Conservation (phyloP, 139 green algal genomes). For the Nannochloris sp. region DNA sequence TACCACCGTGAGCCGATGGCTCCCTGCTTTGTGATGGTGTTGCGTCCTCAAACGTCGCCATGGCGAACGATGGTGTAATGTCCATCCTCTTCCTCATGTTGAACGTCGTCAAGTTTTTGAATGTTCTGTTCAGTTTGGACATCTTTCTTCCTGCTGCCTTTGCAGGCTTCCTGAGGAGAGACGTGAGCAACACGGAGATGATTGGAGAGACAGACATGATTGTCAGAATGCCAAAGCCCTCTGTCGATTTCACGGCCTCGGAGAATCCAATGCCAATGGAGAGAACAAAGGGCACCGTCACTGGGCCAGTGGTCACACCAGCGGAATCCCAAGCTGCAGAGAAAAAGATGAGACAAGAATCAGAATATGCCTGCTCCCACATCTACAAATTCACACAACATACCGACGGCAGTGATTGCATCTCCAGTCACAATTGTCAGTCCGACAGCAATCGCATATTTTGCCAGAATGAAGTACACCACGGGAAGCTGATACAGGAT, state of each 20-base stretch:
- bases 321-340: constrained; percentile 29
- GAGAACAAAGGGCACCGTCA: constrained; percentile 33
- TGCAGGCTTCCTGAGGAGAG: constrained; percentile 15
- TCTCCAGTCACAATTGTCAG: constrained; percentile 27
- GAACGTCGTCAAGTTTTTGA: not conserved
- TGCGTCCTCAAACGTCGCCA: constrained; percentile 6
- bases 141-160: constrained; percentile 9
- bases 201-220: constrained; percentile 19
- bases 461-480: constrained; percentile 42
- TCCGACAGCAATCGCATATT: constrained; percentile 27
- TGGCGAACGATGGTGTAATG: constrained; percentile 10
- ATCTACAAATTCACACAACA: too few species aligned
- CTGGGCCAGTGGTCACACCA: constrained; percentile 14
- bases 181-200: constrained; percentile 15
- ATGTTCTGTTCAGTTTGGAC: constrained; percentile 3
- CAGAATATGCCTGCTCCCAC: too few species aligned
- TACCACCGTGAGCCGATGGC: not conserved
- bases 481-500: constrained; percentile 35
- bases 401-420: constrained; percentile 25
- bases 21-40: not conserved
- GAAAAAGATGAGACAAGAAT: too few species aligned
- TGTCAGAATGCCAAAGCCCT: constrained; percentile 30
- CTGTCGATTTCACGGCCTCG: constrained; percentile 14
- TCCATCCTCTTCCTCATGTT: constrained; percentile 6
- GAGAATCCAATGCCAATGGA: constrained; percentile 27